Percentiles rank a stretch among this genome's conserved stretches.
These are phyloP conservation scores for Hygrophorus russula DNA, from an alignment of 768 basidiomycete genomes.

Conservation along the genomic window DNA sequence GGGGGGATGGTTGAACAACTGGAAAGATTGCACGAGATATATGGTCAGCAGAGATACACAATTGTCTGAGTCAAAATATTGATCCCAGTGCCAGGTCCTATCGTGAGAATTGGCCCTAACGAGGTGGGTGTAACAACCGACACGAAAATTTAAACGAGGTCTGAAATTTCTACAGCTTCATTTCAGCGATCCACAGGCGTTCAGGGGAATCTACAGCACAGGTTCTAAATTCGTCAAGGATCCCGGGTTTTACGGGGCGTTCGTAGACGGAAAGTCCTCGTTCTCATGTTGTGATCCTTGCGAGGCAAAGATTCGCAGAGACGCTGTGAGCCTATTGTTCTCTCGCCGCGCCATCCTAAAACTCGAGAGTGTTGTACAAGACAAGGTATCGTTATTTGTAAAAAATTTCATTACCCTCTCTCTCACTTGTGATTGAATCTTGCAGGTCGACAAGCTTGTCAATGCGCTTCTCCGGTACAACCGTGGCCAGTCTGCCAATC, in stretches of 20 bases:
- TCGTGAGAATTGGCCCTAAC: slow-evolving; percentile 28
- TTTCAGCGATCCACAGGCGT: slow-evolving; percentile 28
- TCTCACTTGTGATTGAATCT: neutral
- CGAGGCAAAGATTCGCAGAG: slow-evolving; percentile 22
- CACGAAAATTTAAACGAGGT: neutral
- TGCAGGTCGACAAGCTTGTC: slow-evolving; percentile 23
- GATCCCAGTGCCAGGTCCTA: slow-evolving; percentile 16
- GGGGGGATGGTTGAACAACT: slow-evolving; percentile 27
- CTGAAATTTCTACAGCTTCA: slow-evolving; percentile 21
- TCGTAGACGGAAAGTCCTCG: slow-evolving; percentile 25
- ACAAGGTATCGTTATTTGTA: neutral
- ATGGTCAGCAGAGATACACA: slow-evolving; percentile 16
- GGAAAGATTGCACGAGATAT: slow-evolving; percentile 21
- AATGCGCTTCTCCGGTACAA: slow-evolving; percentile 13
- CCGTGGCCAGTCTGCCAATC: slow-evolving; percentile 16
- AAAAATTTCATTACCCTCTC: slow-evolving; percentile 15
- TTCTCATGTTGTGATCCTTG: slow-evolving; percentile 24
- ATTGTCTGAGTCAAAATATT: too few species aligned
- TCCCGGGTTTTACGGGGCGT: slow-evolving; percentile 23
- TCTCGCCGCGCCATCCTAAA: slow-evolving; percentile 27
- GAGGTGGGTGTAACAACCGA: slow-evolving; percentile 18
- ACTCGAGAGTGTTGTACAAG: slow-evolving; percentile 23
- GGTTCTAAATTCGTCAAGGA: slow-evolving; percentile 26
- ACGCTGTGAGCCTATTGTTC: slow-evolving; percentile 27
- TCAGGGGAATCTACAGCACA: slow-evolving; percentile 29